Conservation (phyloP, 2,329 filamentous ascomycete species). For the Xylaria hypoxylon region DNA sequence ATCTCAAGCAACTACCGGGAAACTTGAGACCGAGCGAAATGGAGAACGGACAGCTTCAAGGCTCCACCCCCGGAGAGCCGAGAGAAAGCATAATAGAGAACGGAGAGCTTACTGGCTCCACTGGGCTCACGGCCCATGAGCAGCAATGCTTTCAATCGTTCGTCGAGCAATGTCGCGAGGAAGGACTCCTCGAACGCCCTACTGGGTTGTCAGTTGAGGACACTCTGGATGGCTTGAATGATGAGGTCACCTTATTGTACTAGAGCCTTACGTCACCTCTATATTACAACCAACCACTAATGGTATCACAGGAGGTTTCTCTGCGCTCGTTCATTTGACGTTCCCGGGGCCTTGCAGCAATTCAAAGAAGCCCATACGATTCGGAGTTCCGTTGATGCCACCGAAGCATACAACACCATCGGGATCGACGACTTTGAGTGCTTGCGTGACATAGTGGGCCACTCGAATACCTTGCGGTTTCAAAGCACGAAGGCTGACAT, state of each 20-base stretch:
- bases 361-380: constrained; percentile 36
- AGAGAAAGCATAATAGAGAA: constrained; percentile 18
- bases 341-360: constrained; percentile 22
- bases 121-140: constrained; percentile 20
- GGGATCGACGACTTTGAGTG: constrained; percentile 34
- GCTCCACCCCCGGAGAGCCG: constrained; percentile 13
- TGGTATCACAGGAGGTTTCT: constrained; percentile 19
- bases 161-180: constrained; percentile 27
- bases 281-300: constrained; percentile 1
- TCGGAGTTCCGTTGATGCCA: constrained; percentile 18
- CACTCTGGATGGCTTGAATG: constrained; percentile 29
- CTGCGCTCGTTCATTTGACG: constrained; percentile 28
- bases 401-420: constrained; percentile 27
- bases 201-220: constrained; percentile 25
- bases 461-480: background rate
- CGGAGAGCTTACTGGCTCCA: constrained; percentile 15
- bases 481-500: constrained; percentile 4
- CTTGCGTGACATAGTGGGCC: constrained; percentile 24
- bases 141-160: constrained; percentile 24
- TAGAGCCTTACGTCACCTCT: background rate
- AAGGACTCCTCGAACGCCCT: constrained; percentile 30
- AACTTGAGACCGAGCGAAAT: constrained; percentile 14
- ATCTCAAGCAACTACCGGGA: background rate
- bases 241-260: constrained; percentile 32
- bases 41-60: constrained; percentile 22